A percentile compares a stretch with the other conserved stretches of the same genome.
Evolutionary conservation across 129 eudicot species (phyloP).

Genomic region (Dittrichia graveolens): DNA sequence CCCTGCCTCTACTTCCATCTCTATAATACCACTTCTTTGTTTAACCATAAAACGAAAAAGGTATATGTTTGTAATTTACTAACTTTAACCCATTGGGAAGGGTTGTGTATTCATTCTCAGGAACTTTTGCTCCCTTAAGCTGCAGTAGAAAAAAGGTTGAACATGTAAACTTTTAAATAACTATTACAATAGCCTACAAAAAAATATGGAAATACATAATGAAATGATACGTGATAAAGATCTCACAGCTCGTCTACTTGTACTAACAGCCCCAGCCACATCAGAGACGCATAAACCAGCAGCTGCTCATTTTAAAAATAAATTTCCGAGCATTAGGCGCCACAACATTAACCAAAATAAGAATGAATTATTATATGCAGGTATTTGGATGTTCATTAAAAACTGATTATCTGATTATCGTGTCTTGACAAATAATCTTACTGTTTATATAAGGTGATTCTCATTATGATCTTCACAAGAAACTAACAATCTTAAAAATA

Average conservation of each 20-base stretch:
- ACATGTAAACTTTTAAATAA: neutral
- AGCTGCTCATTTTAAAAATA: constrained; percentile 52
- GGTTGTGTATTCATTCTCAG: constrained; percentile 82
- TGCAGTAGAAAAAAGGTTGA: constrained; percentile 44
- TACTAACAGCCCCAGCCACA: constrained; percentile 79
- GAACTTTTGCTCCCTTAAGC: constrained; percentile 92
- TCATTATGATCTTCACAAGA: too few relatives aligned
- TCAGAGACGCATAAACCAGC: constrained; percentile 67
- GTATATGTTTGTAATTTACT: constrained; percentile 33
- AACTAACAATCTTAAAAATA: too few relatives aligned
- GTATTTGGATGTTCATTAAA: too few relatives aligned
- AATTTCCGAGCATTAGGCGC: constrained; percentile 26
- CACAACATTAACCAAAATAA: neutral
- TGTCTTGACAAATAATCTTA: too few relatives aligned
- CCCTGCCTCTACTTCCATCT: too few relatives aligned
- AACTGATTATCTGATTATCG: too few relatives aligned
- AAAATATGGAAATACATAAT: neutral
- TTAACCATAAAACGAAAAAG: neutral
- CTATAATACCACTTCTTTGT: neutral
- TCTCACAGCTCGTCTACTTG: constrained; percentile 98
- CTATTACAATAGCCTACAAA: neutral
- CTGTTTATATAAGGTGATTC: too few relatives aligned
- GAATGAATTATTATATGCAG: too few relatives aligned
- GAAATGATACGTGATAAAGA: neutral
- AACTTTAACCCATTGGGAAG: constrained; percentile 95